phyloP scores from a whole-genome alignment of 2,329 filamentous ascomycete genomes.

The Hysterium pulicare region DNA sequence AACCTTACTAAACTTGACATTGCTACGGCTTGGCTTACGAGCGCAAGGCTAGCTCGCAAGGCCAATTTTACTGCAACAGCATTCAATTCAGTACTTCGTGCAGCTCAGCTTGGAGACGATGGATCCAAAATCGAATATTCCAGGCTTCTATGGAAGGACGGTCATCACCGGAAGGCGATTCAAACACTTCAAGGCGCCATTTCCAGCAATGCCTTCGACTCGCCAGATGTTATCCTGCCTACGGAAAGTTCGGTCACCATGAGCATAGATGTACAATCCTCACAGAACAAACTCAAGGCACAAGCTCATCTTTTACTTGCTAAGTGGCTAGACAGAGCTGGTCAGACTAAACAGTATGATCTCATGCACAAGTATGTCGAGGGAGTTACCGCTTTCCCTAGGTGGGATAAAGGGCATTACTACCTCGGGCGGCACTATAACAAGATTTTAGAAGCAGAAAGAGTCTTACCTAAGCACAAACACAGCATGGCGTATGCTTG shows the following conservation, averaged over 20 bases:
- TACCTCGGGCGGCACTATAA: slow-evolving; percentile 97
- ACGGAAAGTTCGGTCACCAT: slow-evolving; percentile 33
- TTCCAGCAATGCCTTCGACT: slow-evolving; percentile 69
- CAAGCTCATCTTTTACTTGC: slow-evolving; percentile 84
- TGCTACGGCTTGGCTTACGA: slow-evolving; percentile 80
- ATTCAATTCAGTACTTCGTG: slow-evolving; percentile 90
- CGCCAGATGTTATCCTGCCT: slow-evolving; percentile 39
- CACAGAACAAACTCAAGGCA: slow-evolving; percentile 62
- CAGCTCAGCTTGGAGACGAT: slow-evolving; percentile 76
- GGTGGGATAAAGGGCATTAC: slow-evolving; percentile 97
- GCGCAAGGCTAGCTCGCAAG: slow-evolving; percentile 82
- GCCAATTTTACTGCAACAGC: slow-evolving; percentile 79
- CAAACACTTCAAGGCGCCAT: slow-evolving; percentile 87
- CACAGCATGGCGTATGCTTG: slow-evolving; percentile 59
- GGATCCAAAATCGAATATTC: slow-evolving; percentile 94
- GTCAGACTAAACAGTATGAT: slow-evolving; percentile 80
- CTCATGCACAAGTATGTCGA: slow-evolving; percentile 79
- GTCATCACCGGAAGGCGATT: slow-evolving; percentile 91
- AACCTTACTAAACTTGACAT: slow-evolving; percentile 69
- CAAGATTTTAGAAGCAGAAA: slow-evolving; percentile 88
- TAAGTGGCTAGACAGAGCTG: slow-evolving; percentile 95
- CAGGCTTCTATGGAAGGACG: slow-evolving; percentile 86
- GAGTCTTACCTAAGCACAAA: slow-evolving; percentile 68
- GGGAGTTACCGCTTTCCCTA: slow-evolving; percentile 64
- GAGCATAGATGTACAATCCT: slow-evolving; percentile 33